phyloP scores from a whole-genome alignment of 768 basidiomycete genomes.

The Mycena amicta region DNA sequence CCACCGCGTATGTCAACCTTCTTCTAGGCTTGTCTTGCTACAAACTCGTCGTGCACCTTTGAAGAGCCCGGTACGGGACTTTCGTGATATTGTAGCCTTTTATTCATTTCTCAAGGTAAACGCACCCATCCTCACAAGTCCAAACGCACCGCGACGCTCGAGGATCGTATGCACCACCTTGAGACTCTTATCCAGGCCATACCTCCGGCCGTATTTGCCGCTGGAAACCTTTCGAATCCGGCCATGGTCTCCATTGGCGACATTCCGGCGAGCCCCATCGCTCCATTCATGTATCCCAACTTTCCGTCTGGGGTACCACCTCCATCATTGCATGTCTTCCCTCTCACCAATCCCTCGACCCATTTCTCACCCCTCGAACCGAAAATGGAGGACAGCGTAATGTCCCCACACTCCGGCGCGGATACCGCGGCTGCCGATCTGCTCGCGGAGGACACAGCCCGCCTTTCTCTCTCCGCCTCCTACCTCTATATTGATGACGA shows the following conservation, averaged over 20 bases:
- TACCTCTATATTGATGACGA: constrained; percentile 89
- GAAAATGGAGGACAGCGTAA: constrained; percentile 47
- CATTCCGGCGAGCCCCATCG: constrained; percentile 34
- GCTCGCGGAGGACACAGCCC: constrained; percentile 58
- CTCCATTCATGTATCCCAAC: constrained; percentile 45
- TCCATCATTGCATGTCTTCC: constrained; percentile 74
- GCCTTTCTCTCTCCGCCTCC: constrained; percentile 70
- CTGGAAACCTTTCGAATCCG: constrained; percentile 50
- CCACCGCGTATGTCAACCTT: constrained; percentile 44
- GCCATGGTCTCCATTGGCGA: constrained; percentile 36
- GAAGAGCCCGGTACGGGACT: too few species aligned
- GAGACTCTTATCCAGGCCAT: constrained; percentile 86
- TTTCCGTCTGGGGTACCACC: constrained; percentile 68
- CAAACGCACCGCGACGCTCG: constrained; percentile 83
- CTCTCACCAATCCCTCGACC: constrained; percentile 79
- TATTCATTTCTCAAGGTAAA: too few species aligned
- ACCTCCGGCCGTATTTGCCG: constrained; percentile 76
- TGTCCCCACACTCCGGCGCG: constrained; percentile 18
- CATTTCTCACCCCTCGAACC: constrained; percentile 61
- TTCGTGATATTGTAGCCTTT: too few species aligned
- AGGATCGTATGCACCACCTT: constrained; percentile 87
- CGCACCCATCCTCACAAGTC: constrained; percentile 86
- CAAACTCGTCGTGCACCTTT: constrained; percentile 81
- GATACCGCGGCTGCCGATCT: constrained; percentile 44
- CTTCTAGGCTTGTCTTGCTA: constrained; percentile 88